Base-by-base conservation (phyloP, 139 green algal genomes). In the Ettlia oleoabundans region DNA sequence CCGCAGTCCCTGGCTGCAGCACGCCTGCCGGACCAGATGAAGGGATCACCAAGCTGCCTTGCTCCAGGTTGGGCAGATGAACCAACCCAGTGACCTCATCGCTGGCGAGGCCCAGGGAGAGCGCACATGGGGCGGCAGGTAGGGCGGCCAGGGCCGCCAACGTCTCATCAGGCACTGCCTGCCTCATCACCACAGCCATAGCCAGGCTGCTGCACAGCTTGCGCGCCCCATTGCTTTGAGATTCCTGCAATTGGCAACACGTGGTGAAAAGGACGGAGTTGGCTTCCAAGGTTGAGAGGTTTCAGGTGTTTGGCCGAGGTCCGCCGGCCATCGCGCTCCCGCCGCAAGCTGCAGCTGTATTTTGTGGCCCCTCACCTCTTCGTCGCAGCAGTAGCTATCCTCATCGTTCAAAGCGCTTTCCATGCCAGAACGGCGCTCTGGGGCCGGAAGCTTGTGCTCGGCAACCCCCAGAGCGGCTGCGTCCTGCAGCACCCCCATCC, bases 181-280 rank as follows among this genome's bases (percentile, higher is more conserved):
- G 32, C 2, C 58, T 53, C 35, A 55, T 28, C 1, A 70, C 74
- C 24, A 92, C 78, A 5, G 93, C 86, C 15, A 70, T 40, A 43
- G 85, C 71, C 64, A 87, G 85, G 24, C 2, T 7, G 15, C 82
- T 70, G 76, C 58, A 40, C 43, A 58, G 22, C 35, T 42, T 24
- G n/a, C 41, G 41, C 4, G 69, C 41, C 22, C 24, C n/a, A 18
- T 18, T 19, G 90, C 70, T 28, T 9, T 9, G 5, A 9, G 55
- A 22, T n/a, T 65, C 55, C 55, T 65, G 55, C 55, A n/a, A 58
- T 24, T 58, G 13, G 15, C 10, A 58, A 24, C 10, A 58, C 47
- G 15, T 58, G 47, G 47, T 24, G 37, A 6, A 40, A 22, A 33
- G 40, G 22, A 19, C n/a, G 37, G 18, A 30, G 38, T 24, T 24